phyloP scores from a whole-genome alignment of 2,329 filamentous ascomycete species.

The Sporothrix pallida region DNA sequence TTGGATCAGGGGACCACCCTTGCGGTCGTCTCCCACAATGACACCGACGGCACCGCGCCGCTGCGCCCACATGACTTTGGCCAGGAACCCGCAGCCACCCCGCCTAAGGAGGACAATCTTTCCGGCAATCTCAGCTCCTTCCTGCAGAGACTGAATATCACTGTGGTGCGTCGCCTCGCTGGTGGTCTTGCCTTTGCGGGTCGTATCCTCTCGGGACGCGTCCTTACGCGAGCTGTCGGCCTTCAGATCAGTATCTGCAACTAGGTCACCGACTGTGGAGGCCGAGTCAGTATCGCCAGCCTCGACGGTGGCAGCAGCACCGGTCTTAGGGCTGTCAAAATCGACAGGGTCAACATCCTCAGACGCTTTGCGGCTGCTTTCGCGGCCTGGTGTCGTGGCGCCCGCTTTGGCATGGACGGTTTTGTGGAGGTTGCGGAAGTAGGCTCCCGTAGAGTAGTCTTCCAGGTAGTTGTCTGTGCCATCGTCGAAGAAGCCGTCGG shows the following conservation, averaged over 20 bases:
- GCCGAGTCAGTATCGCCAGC: not conserved
- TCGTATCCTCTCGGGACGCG: slow-evolving; percentile 6
- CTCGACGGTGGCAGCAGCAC: not conserved
- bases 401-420: slow-evolving; percentile 18
- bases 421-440: slow-evolving; percentile 30
- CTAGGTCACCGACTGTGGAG: not conserved
- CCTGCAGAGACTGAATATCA: slow-evolving; percentile 89
- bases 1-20: slow-evolving; percentile 86
- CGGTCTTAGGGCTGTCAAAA: not conserved
- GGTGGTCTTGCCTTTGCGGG: slow-evolving; percentile 1
- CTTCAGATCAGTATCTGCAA: not conserved
- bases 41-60: slow-evolving; percentile 85
- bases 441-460: slow-evolving; percentile 48
- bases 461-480: slow-evolving; percentile 87
- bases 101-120: slow-evolving; percentile 91
- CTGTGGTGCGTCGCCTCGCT: slow-evolving; percentile 60
- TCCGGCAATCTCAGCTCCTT: slow-evolving; percentile 88
- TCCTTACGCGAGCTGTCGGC: slow-evolving; percentile 1
- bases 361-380: not conserved
- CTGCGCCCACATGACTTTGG: slow-evolving; percentile 98
- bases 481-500: slow-evolving; percentile 61
- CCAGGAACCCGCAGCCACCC: slow-evolving; percentile 92
- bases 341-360: not conserved
- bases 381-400: not conserved
- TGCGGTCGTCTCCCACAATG: slow-evolving; percentile 92